These are phyloP conservation scores for Lipomyces sp. DNA, from an alignment of 805 yeast genomes.

Conservation along the genomic window DNA sequence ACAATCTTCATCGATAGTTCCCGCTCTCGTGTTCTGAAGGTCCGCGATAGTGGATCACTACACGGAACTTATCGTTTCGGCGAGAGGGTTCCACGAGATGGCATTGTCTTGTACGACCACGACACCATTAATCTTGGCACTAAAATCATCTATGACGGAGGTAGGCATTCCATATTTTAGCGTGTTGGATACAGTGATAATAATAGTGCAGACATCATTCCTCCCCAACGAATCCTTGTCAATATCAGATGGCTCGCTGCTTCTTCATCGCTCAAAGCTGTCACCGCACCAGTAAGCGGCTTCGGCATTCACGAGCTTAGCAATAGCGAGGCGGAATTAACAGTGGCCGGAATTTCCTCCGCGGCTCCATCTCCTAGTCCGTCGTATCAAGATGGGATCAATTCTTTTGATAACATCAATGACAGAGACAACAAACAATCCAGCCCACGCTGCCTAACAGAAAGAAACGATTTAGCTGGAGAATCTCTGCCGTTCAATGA, in stretches of 20 bases:
- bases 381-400: not conserved
- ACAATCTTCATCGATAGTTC: not conserved
- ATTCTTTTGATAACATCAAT: not conserved
- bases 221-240: conserved; percentile 7
- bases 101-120: not conserved
- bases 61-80: conserved; percentile 17
- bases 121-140: conserved; percentile 14
- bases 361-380: not conserved
- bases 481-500: not conserved
- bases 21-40: not conserved
- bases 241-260: not conserved
- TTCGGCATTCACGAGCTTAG: conserved; percentile 1
- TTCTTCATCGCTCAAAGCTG: not conserved
- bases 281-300: not conserved
- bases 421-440: not conserved
- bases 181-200: not conserved
- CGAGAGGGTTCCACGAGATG: conserved; percentile 1
- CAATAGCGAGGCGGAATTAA: conserved; percentile 3
- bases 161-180: not conserved
- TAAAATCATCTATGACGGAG: conserved; percentile 8
- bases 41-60: conserved; percentile 13
- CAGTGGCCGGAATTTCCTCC: not conserved
- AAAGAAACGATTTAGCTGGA: not conserved
- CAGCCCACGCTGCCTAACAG: not conserved
- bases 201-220: not conserved